Conservation (phyloP, 805 yeast species). For the Metschnikowia anglica region DNA sequence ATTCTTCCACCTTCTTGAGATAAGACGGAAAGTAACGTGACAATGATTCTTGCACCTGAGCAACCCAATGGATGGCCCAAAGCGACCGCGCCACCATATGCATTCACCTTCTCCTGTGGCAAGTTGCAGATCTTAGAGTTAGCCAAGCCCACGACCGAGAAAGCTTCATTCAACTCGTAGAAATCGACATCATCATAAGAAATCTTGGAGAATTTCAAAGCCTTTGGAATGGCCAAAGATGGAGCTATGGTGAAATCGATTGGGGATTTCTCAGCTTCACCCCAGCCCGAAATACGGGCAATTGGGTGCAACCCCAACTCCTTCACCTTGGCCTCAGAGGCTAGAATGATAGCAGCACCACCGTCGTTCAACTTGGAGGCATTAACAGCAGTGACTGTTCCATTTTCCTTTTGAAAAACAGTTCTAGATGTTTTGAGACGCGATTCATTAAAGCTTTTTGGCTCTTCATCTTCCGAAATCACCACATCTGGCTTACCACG, state of each 20-base stretch:
- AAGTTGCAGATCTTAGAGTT: constrained; percentile 69
- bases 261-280: constrained; percentile 96
- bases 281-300: constrained; percentile 91
- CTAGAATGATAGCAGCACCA: constrained; percentile 91
- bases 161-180: constrained; percentile 97
- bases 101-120: constrained; percentile 69
- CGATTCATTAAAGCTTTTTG: constrained; percentile 69
- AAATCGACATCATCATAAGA: constrained; percentile 70
- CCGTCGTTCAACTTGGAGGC: constrained; percentile 97
- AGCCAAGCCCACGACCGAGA: constrained; percentile 94
- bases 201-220: constrained; percentile 81
- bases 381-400: constrained; percentile 96
- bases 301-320: constrained; percentile 87
- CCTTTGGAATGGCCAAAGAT: constrained; percentile 92
- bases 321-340: constrained; percentile 77
- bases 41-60: constrained; percentile 93
- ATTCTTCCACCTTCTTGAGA: constrained; percentile 74
- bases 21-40: constrained; percentile 79
- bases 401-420: constrained; percentile 90
- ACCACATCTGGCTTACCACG: constrained; percentile 83
- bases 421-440: constrained; percentile 84
- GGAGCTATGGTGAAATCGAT: constrained; percentile 96
- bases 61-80: constrained; percentile 94
- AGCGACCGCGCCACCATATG: constrained; percentile 95
- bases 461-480: constrained; percentile 82